Conservation (phyloP, 1,139 yeast genomes). For the Eremothecium sinecaudum region DNA sequence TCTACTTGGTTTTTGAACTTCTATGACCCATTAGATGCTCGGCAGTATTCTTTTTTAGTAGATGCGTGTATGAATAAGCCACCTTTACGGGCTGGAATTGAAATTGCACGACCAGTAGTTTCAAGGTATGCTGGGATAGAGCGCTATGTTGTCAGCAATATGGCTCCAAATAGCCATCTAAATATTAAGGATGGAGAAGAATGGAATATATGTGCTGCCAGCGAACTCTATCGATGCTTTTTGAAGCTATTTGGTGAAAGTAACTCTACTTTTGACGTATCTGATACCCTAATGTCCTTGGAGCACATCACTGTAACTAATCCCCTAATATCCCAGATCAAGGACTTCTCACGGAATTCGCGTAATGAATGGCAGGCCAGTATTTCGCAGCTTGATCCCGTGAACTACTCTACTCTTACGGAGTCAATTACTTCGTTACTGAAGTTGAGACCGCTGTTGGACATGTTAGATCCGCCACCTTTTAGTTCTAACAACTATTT, state of each 20-base stretch:
- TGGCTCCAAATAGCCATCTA: not conserved
- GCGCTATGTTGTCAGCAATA: slow-evolving; percentile 2
- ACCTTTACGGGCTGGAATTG: not conserved
- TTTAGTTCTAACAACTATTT: slow-evolving; percentile 6
- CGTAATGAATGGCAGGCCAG: slow-evolving; percentile 4
- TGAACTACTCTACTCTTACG: slow-evolving; percentile 15
- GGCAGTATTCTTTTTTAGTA: slow-evolving; percentile 1
- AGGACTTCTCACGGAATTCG: slow-evolving; percentile 11
- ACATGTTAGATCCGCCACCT: slow-evolving; percentile 6
- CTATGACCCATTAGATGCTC: slow-evolving; percentile 2
- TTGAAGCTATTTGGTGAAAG: slow-evolving; percentile 3
- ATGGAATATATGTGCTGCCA: slow-evolving; percentile 3
- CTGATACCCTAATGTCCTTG: slow-evolving; percentile 11
- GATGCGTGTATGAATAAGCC: not conserved
- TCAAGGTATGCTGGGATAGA: slow-evolving; percentile 3
- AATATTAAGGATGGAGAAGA: not conserved
- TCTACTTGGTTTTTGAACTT: slow-evolving; percentile 1
- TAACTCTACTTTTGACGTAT: not conserved
- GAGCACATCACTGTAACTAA: slow-evolving; percentile 7
- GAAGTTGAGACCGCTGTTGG: slow-evolving; percentile 9
- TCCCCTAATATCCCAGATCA: slow-evolving; percentile 13
- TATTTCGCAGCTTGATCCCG: slow-evolving; percentile 5
- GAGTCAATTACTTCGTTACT: slow-evolving; percentile 9
- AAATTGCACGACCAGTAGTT: not conserved
- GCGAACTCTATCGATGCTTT: slow-evolving; percentile 4